Evolutionary conservation across 352 stramenopile genomes (phyloP), one percentile per base, ranked within the genome.

Genomic region (Pythium dissimile): DNA sequence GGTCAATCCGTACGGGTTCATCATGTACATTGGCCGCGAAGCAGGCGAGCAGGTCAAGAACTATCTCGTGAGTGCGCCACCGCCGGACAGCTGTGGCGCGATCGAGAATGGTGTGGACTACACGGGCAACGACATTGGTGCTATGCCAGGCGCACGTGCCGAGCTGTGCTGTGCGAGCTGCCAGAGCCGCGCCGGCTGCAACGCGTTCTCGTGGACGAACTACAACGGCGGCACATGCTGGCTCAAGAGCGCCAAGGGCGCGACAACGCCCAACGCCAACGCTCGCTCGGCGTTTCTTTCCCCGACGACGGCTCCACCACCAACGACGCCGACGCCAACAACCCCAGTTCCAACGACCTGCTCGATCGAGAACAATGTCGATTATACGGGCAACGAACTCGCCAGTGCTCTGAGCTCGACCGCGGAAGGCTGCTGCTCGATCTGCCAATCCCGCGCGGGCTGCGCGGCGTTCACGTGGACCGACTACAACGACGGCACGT

Each of bases 1-100:
- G 0, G 75, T 88, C 21, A 92, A 90, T 59, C 82, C 82, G 51
- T 89, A 85, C 56, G 79, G 69, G 20, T 89, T 89, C 43, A 63
- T 89, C 51, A 89, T 88, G 82, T 87, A 92, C 64, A 72, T 73
- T 13, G 82, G 79, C 1, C 61, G 67, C 5, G 74, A 89, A 38
- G 75, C 69, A 27, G 82, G 59, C 3, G 63, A 55, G 31, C 70
- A 80, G 41, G 75, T 73, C 50, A 50, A 73, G 44, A 65, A 45
- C 12, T 75, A 74, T 35, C 57, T 85, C 8, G 46, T 15, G 13
- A 58, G 32, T 21, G 20, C 34, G 34, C 34, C 34, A n/a, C 34
- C 34, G 6, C 34, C 34, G 5, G 16, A 12, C 12, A 16, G 34
- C 13, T 41, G 12, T 3, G 49, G 51, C 38, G 39, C 8, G 10